These are phyloP conservation scores for Phytophthora pluvialis DNA, from an alignment of 352 stramenopile species.

Conservation along the genomic window DNA sequence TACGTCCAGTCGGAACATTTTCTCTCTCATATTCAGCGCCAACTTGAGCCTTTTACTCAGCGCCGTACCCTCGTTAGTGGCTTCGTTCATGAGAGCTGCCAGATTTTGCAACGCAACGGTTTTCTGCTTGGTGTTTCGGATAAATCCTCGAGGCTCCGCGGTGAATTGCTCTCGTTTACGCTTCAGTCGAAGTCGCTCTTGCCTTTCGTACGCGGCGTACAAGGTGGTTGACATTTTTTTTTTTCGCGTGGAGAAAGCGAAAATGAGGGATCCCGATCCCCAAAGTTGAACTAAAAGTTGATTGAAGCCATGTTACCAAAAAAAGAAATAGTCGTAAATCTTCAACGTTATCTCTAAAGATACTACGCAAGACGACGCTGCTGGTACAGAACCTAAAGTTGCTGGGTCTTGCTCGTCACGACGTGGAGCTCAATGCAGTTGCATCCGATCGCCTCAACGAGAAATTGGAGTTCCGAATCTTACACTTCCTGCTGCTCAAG, in stretches of 20 bases:
- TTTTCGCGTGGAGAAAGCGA: not conserved
- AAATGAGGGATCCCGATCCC: not conserved
- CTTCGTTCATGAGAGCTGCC: slow-evolving; percentile 28
- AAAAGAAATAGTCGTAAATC: not conserved
- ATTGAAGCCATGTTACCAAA: too few relatives aligned
- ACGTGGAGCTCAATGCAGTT: slow-evolving; percentile 25
- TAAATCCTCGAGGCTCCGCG: not conserved
- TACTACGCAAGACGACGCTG: not conserved
- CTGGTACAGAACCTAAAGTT: too few relatives aligned
- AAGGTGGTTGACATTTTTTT: slow-evolving; percentile 7
- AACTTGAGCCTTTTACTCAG: slow-evolving; percentile 46
- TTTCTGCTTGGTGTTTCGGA: slow-evolving; percentile 7
- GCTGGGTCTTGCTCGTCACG: not conserved
- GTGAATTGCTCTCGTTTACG: slow-evolving; percentile 9
- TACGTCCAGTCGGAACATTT: slow-evolving; percentile 26
- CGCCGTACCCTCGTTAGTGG: slow-evolving; percentile 16
- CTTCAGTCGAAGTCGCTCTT: slow-evolving; percentile 7
- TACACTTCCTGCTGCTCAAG: slow-evolving; percentile 57
- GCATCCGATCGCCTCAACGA: slow-evolving; percentile 66
- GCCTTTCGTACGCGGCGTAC: slow-evolving; percentile 4
- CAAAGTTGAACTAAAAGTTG: not conserved
- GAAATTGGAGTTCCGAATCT: slow-evolving; percentile 49
- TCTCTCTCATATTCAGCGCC: slow-evolving; percentile 45
- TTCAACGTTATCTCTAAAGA: not conserved
- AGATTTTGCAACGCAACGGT: not conserved